These are phyloP conservation scores for Coemansia sp. DNA, from an alignment of 192 early-diverging fungal species.

Conservation along the genomic window DNA sequence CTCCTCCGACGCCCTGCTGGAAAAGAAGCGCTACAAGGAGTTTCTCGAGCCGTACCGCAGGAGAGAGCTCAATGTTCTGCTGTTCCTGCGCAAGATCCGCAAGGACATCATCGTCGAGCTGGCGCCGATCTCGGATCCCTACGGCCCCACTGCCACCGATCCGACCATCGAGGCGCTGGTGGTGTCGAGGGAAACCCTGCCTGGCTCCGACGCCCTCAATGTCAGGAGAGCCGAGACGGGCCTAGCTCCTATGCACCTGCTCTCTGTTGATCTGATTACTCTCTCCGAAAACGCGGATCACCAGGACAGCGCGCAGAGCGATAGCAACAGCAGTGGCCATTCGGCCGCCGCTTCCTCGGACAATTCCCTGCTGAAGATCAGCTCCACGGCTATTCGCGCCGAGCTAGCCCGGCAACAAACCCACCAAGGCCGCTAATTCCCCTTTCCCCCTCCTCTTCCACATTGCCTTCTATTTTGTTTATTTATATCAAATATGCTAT, in stretches of 20 bases:
- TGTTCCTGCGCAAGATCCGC: constrained; percentile 60
- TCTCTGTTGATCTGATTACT: constrained; percentile 68
- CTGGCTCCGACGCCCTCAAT: constrained; percentile 78
- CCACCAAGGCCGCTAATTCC: background rate
- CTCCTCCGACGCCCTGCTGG: constrained; percentile 65
- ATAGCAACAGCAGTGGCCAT: constrained; percentile 6
- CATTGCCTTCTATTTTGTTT: background rate
- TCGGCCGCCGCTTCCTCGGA: constrained; percentile 24
- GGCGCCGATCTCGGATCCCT: constrained; percentile 75
- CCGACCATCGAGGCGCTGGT: constrained; percentile 73
- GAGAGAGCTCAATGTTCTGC: constrained; percentile 58
- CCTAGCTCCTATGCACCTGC: constrained; percentile 58
- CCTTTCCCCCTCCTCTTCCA: background rate
- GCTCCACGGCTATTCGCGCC: constrained; percentile 71
- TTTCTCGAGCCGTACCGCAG: constrained; percentile 63
- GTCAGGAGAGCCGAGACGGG: constrained; percentile 58
- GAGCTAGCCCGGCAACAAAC: constrained; percentile 34
- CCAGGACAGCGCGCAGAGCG: constrained; percentile 15
- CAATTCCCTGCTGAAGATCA: constrained; percentile 66
- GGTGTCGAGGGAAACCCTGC: constrained; percentile 75
- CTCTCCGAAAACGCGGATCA: constrained; percentile 13
- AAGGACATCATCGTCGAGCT: constrained; percentile 51
- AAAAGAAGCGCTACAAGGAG: constrained; percentile 67
- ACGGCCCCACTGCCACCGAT: constrained; percentile 80
- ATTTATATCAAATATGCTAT: background rate